phyloP scores from a whole-genome alignment of 306 rosid species.

The Fragaria ananassa region DNA sequence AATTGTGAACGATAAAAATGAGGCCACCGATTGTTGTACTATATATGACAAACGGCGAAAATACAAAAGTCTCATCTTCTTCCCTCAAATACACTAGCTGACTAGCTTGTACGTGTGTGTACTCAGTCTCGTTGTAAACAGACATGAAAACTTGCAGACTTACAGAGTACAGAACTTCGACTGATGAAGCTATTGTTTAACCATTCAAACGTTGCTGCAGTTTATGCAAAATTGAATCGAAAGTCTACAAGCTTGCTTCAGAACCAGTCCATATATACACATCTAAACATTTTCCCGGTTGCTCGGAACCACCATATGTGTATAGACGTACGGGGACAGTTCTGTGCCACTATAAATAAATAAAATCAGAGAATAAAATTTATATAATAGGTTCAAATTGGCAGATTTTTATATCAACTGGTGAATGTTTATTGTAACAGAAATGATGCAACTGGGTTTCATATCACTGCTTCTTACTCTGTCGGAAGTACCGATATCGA shows the following conservation, averaged over 20 bases:
- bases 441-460: conserved; percentile 60
- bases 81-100: too few species aligned
- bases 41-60: too few species aligned
- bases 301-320: neutral
- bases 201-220: neutral
- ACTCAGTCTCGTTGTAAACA: neutral
- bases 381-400: neutral
- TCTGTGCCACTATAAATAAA: neutral
- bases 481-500: conserved; percentile 49
- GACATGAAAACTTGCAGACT: neutral
- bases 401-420: neutral
- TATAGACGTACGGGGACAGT: neutral
- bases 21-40: too few species aligned
- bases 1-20: too few species aligned
- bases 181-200: neutral
- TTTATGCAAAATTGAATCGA: neutral
- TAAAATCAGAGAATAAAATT: neutral
- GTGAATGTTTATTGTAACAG: conserved; percentile 24
- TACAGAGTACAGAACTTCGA: neutral
- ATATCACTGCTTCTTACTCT: conserved; percentile 53
- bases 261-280: neutral
- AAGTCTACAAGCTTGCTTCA: neutral
- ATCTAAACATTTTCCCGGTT: neutral
- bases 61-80: too few species aligned
- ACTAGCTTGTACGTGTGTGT: too few species aligned